Evolutionary conservation across 805 yeast species (phyloP), one percentile per base, ranked within the genome.

Genomic region (Metschnikowia anglica): DNA sequence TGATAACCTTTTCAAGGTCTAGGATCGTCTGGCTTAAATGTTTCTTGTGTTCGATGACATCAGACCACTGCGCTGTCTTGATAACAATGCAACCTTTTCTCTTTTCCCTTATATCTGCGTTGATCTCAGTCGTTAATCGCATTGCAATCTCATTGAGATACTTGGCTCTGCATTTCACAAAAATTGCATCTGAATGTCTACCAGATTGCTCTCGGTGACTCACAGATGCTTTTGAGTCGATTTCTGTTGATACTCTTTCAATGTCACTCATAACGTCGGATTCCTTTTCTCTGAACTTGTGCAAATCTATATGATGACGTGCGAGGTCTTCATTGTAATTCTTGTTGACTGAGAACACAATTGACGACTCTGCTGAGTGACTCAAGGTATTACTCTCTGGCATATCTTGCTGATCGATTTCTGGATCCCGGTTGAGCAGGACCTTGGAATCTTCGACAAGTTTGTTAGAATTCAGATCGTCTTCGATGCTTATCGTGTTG

Each of bases 1-100:
- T 61, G 5, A 88, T 70, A 1, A 46, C 51, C 2, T 64, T 63
- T 58, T 90, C 97, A 43, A 79, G 81, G 2, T 53, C 53, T 11
- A 68, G 66, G 3, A 88, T 84, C 18, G 65, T 61, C 3, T 68
- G 64, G n/a, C 68, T 67, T 3, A 74, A 57, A 1, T 64, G 56
- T 17, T 77, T 77, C 12, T 83, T 61, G 5, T 64, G 55, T 0
- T 85, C 85, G 20, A 87, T 66, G 1, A 65, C 52, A 0, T 71
- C 60, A 80, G 89, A 81, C 58, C 76, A 71, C 1, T 67, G 61
- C 23, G 66, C 62, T 0, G 72, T 63, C 16, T 82, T 57, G 64
- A 76, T 70, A 3, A 76, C 55, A 0, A 80, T 61, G 15, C 71
- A 66, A 6, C 66, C 63, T 16, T 77, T 73, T 36, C 71, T 70